phyloP scores from a whole-genome alignment of 495 filamentous ascomycete genomes.

The Penicillium verhagenii region DNA sequence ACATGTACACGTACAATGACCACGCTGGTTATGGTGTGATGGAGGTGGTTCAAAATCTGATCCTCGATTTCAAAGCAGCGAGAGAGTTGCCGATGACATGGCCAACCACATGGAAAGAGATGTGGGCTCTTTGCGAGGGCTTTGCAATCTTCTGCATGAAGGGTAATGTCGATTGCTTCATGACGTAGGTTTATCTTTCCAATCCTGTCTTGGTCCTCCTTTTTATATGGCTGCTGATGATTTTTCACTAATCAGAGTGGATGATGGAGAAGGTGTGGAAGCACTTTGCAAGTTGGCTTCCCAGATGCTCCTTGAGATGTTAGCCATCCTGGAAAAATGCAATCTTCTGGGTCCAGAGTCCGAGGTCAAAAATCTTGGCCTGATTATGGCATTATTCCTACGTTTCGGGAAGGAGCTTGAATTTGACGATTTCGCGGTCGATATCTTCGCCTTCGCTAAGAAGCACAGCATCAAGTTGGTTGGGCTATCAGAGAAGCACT shows the following conservation, averaged over 20 bases:
- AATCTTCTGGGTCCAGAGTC: slow-evolving; percentile 27
- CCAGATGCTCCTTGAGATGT: slow-evolving; percentile 32
- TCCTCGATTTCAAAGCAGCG: slow-evolving; percentile 37
- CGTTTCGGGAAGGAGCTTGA: not conserved
- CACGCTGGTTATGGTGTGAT: slow-evolving; percentile 33
- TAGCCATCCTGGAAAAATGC: slow-evolving; percentile 26
- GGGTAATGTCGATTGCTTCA: not conserved
- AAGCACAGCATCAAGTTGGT: not conserved
- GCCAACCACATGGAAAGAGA: slow-evolving; percentile 30
- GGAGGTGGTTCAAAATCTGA: slow-evolving; percentile 41
- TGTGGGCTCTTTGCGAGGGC: slow-evolving; percentile 36
- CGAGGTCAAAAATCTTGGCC: slow-evolving; percentile 33
- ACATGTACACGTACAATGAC: slow-evolving; percentile 44
- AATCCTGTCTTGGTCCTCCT: not conserved
- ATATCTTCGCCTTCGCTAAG: not conserved
- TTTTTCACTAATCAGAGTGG: slow-evolving; percentile 15
- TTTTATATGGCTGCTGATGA: slow-evolving; percentile 3
- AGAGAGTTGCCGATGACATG: too few species aligned
- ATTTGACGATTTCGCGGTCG: not conserved
- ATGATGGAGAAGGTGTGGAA: slow-evolving; percentile 20
- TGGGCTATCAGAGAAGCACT: not conserved
- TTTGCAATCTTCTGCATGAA: slow-evolving; percentile 14
- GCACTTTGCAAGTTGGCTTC: slow-evolving; percentile 16
- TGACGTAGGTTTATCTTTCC: not conserved
- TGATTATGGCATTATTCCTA: slow-evolving; percentile 23